phyloP scores from a whole-genome alignment of 2,329 filamentous ascomycete species.

The Dothideomycetidae sp. region DNA sequence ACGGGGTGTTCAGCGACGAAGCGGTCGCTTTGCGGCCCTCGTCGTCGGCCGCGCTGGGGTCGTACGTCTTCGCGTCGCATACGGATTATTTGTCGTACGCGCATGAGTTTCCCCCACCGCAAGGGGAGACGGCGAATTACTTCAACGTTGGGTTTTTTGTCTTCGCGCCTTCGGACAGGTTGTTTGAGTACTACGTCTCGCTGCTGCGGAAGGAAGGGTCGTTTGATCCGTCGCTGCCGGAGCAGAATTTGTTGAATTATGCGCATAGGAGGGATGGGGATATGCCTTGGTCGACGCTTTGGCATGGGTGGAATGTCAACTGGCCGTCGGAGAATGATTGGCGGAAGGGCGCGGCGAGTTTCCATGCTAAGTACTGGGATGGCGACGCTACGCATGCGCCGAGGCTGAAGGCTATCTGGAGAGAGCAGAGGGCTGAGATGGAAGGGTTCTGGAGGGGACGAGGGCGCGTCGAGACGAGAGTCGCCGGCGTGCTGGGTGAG shows the following conservation, averaged over 20 bases:
- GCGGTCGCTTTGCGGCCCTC: conserved; percentile 18
- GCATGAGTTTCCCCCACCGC: conserved; percentile 20
- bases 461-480: conserved; percentile 10
- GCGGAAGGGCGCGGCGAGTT: conserved; percentile 22
- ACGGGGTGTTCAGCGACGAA: conserved; percentile 25
- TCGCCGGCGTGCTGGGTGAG: conserved; percentile 1
- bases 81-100: conserved; percentile 21
- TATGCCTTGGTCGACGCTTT: conserved; percentile 28
- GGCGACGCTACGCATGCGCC: conserved; percentile 22
- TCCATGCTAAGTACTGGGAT: conserved; percentile 30
- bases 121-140: conserved; percentile 13
- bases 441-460: conserved; percentile 22
- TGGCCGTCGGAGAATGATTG: conserved; percentile 27
- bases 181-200: conserved; percentile 26
- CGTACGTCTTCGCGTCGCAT: conserved; percentile 28
- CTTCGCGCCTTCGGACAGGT: conserved; percentile 20
- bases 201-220: conserved; percentile 21
- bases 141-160: conserved; percentile 28
- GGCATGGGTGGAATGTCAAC: conserved; percentile 27
- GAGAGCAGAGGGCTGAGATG: conserved; percentile 24
- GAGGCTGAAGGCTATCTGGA: conserved; percentile 23
- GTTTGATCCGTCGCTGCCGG: conserved; percentile 22
- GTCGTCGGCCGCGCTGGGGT: conserved; percentile 18
- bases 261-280: conserved; percentile 25
- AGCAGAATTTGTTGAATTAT: conserved; percentile 29